Base-by-base conservation (phyloP, 768 basidiomycete genomes). In the Panaeolus cyanescens region DNA sequence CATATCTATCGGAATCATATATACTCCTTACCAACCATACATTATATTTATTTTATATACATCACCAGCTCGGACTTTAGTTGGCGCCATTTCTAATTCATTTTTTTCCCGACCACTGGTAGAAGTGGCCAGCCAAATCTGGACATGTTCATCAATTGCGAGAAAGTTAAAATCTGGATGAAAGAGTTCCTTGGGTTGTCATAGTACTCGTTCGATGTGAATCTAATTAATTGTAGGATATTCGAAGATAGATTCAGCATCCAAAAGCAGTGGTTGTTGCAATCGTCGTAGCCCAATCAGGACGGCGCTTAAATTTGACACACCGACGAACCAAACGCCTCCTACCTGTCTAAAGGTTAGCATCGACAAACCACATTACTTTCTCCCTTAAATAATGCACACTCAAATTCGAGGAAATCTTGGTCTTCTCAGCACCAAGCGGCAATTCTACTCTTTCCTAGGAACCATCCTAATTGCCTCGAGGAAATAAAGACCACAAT, bases 1-100 rank as follows among this genome's bases (percentile, higher is more conserved):
- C 45, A 50, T 50, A 50, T 50, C 45, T 50, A 50, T 30, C 45
- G 45, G 45, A 50, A 50, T 50, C 45, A 50, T 50, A 50, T 50
- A 50, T 28, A 50, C 25, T 50, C 45, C 45, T 50, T 50, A 15
- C 45, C 45, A 50, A 50, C 45, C 45, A 28, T n/a, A 50, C 45
- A 50, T 25, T 50, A 4, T 25, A 50, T 28, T 25, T 28, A 12
- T 30, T 50, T n/a, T n/a, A n/a, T n/a, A 28, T 6, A 50, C 45
- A 4, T 50, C 3, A 13, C 9, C 45, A 28, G 25, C 45, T 50
- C 45, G 45, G 45, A 50, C 25, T 50, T 50, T 50, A 28, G 45
- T 28, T 50, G 45, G 45, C 45, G 12, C 25, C 45, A 50, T 13
- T 28, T 50, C 25, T 25, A 13, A 25, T 50, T 50, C 30, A 13